Evolutionary conservation across 164 flowering plant genomes (phyloP), one percentile per base, ranked within the genome.

Genomic region (Annona squamosa): DNA sequence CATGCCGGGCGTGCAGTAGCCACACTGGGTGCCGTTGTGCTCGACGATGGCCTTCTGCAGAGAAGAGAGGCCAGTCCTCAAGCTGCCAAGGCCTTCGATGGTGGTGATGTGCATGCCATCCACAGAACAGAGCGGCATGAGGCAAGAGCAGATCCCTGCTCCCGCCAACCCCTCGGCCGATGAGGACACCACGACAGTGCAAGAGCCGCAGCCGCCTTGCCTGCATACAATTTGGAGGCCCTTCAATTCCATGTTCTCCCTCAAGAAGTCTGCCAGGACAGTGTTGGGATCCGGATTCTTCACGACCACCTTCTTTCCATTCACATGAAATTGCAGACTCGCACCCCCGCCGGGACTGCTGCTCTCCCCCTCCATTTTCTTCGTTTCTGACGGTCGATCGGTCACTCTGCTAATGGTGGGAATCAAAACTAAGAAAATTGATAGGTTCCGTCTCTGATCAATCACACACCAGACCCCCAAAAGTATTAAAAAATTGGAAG

Each of bases 1-100:
- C 72, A 70, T 70, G 13, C 72, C 72, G 52, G 64, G 72, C 48
- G 72, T 70, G 72, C 72, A 70, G 63, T 52, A 70, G 16, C 72
- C 72, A 70, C 72, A 70, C 48, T 70, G 72, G 46, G 64, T 52
- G 17, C 46, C 72, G 56, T 4, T 19, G 57, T 70, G 47, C 10
- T 52, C 72, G 10, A 70, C 72, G 56, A 70, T 57, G 5, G 72
- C 72, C 37, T 70, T 17, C 17, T 70, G 72, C 3, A 70, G 3
- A 57, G 72, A 26, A 57, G 62, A 44, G 43, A 70, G 64, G 3
- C 72, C 72, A 52, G 63, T 26, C 43, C 56, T 70, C 72, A 70
- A 56, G 46, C 64, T 56, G 46, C 64, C 72, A 48, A 70, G 63
- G 3, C 72, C 72, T 70, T 70, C 72, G 42, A 70, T 48, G 5